Evolutionary conservation across 2,329 filamentous ascomycete genomes (phyloP).

Genomic region (Fusarium papillatum): DNA sequence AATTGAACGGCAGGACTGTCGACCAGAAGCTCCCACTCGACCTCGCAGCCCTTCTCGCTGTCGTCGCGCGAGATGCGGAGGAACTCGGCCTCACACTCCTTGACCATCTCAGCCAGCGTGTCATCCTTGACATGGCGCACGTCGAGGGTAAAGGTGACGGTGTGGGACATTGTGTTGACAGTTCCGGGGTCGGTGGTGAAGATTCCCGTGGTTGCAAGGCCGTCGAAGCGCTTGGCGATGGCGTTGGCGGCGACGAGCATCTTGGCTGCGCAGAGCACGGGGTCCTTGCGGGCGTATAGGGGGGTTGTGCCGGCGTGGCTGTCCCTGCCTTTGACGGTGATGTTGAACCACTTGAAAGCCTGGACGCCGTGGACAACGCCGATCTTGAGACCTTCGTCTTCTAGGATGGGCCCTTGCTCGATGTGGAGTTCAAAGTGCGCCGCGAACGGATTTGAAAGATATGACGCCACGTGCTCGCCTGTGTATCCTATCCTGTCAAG

Average conservation of each 20-base stretch:
- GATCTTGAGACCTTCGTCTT: slow-evolving; percentile 21
- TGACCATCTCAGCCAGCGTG: slow-evolving; percentile 65
- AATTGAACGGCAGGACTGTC: slow-evolving; percentile 71
- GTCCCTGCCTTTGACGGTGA: slow-evolving; percentile 36
- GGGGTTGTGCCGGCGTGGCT: slow-evolving; percentile 41
- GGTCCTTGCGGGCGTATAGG: slow-evolving; percentile 45
- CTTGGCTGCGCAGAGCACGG: slow-evolving; percentile 43
- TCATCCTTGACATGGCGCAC: slow-evolving; percentile 69
- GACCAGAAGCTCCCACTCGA: slow-evolving; percentile 71
- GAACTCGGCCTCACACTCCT: slow-evolving; percentile 54
- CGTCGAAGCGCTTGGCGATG: slow-evolving; percentile 35
- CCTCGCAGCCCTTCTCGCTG: slow-evolving; percentile 64
- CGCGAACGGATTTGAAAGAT: slow-evolving; percentile 66
- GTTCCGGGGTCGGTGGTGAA: slow-evolving; percentile 62
- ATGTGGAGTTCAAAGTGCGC: slow-evolving; percentile 89
- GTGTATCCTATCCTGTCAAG: slow-evolving; percentile 80
- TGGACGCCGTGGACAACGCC: slow-evolving; percentile 31
- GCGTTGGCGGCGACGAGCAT: slow-evolving; percentile 44
- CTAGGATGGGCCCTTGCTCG: slow-evolving; percentile 68
- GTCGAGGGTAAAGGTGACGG: slow-evolving; percentile 74
- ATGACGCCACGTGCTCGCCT: slow-evolving; percentile 57
- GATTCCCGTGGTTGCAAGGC: slow-evolving; percentile 46
- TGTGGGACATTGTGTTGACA: slow-evolving; percentile 77
- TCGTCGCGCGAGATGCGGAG: slow-evolving; percentile 66
- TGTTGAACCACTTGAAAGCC: slow-evolving; percentile 41